Base-by-base conservation (phyloP, 345 rosid species). In the Populus simonii region DNA sequence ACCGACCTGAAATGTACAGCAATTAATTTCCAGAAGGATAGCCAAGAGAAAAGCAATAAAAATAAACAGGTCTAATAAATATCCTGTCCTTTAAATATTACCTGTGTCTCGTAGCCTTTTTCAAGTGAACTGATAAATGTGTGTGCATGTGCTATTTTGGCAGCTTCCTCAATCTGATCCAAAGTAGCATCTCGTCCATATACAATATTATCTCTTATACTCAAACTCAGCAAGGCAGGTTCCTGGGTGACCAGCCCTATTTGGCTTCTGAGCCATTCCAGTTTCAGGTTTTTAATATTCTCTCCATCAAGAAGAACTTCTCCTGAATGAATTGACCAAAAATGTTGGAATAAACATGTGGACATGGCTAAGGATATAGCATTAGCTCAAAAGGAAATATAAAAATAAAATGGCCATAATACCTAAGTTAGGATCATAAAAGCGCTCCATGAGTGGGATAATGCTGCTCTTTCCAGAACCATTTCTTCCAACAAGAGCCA, bases 351-450 rank as follows among this genome's bases (percentile, higher is more conserved):
- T 69, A 66, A 11, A 77, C 70, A 78, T 35, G n/a, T 47, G n/a
- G 49, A 81, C 55, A 75, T 72, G 70, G 76, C 75, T 57, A 78
- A 76, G 65, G 62, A 79, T 36, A 67, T 43, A 29, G 57, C 16
- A 49, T 43, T 59, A 53, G 61, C 7, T 41, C 73, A 66, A 62
- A 31, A 77, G 63, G 80, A 6, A 18, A 23, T 35, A 55, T n/a
- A 22, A 79, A 49, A n/a, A 59, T 57, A 47, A n/a, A 6, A 81
- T 41, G 29, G 66, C 35, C 75, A 82, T 69, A 78, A 47, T 90
- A 96, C 99, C 99, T 88, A 96, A 85, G 38, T 97, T 96, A 76
- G 99, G 99, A 88, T 94, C 99, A 88, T 96, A 96, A 86, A 96
- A 96, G 81, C 99, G 91, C 78, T 96, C 98, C 98, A 96, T 94